A percentile compares a stretch with the other conserved stretches of the same genome.
Conservation (phyloP, 192 early-diverging fungal genomes). For the Podila epigama region DNA sequence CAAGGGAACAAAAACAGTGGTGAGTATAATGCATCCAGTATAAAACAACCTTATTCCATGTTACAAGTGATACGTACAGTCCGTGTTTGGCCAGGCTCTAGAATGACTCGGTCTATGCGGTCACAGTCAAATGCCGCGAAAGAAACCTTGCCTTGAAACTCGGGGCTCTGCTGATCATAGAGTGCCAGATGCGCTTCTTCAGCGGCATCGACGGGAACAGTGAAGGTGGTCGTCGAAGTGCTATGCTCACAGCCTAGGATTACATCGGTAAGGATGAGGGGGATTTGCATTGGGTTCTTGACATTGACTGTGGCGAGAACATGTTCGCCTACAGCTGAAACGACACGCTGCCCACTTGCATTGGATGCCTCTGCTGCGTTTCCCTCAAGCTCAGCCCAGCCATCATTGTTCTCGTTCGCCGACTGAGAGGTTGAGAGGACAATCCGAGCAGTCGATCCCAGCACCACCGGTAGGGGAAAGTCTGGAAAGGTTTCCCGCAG, state of each 20-base stretch:
- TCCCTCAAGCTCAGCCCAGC: constrained; percentile 75
- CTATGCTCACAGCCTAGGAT: constrained; percentile 64
- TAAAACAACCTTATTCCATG: not conserved
- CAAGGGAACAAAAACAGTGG: not conserved
- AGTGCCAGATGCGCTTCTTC: constrained; percentile 50
- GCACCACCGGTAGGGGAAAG: constrained; percentile 68
- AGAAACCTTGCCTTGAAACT: constrained; percentile 31
- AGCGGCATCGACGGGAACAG: constrained; percentile 17
- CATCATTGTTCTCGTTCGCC: constrained; percentile 61
- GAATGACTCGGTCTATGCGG: constrained; percentile 37
- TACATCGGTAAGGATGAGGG: constrained; percentile 70
- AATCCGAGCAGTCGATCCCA: constrained; percentile 59
- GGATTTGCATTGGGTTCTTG: constrained; percentile 77
- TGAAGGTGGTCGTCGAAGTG: constrained; percentile 20
- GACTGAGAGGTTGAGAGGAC: constrained; percentile 70
- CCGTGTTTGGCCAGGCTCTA: constrained; percentile 32
- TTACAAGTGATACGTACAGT: too few species aligned
- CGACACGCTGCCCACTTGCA: constrained; percentile 57
- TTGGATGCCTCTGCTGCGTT: constrained; percentile 33
- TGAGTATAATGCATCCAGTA: not conserved
- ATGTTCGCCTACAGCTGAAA: constrained; percentile 83
- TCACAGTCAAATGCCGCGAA: constrained; percentile 70
- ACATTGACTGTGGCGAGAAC: constrained; percentile 69
- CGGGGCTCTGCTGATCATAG: constrained; percentile 26
- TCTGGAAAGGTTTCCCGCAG: constrained; percentile 55